A percentile compares a stretch with the other conserved stretches of the same genome.
Conservation (phyloP, 495 filamentous ascomycete genomes). For the Echria macrotheca region DNA sequence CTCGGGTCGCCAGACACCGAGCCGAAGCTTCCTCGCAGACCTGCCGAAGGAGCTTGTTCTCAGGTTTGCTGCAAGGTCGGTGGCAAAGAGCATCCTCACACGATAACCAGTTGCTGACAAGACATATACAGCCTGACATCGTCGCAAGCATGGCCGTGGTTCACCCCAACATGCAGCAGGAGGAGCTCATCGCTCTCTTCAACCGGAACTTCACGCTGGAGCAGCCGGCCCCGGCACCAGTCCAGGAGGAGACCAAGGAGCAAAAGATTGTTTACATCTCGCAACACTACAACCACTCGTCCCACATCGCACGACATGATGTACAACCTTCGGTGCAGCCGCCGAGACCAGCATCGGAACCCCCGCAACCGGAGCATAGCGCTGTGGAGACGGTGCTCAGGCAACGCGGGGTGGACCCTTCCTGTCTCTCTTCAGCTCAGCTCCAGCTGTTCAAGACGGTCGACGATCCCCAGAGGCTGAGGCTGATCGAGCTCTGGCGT, state of each 20-base stretch:
- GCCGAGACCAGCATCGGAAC: slow-evolving; percentile 44
- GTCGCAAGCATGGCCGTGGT: slow-evolving; percentile 28
- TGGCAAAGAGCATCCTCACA: not conserved
- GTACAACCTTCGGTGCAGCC: slow-evolving; percentile 19
- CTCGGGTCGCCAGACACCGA: no score
- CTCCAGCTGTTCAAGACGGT: slow-evolving; percentile 57
- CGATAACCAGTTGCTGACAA: slow-evolving; percentile 7
- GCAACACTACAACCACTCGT: slow-evolving; percentile 71
- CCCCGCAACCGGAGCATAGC: slow-evolving; percentile 38
- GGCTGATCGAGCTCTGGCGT: slow-evolving; percentile 63
- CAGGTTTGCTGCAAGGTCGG: not conserved
- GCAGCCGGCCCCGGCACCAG: slow-evolving; percentile 31
- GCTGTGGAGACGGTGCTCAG: slow-evolving; percentile 35
- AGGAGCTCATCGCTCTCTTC: slow-evolving; percentile 66
- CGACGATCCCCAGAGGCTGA: slow-evolving; percentile 50
- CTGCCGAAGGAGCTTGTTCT: no score
- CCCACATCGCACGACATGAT: slow-evolving; percentile 44
- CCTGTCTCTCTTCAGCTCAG: slow-evolving; percentile 51
- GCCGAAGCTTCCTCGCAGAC: no score
- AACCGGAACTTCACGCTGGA: slow-evolving; percentile 57
- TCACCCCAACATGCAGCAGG: slow-evolving; percentile 48
- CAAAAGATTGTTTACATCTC: slow-evolving; percentile 56
- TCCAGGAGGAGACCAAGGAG: slow-evolving; percentile 22
- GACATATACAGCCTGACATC: slow-evolving; percentile 4
- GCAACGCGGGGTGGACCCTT: slow-evolving; percentile 50